Evolutionary conservation across 768 basidiomycete species (phyloP).

Genomic region (Chalciporus chontae): DNA sequence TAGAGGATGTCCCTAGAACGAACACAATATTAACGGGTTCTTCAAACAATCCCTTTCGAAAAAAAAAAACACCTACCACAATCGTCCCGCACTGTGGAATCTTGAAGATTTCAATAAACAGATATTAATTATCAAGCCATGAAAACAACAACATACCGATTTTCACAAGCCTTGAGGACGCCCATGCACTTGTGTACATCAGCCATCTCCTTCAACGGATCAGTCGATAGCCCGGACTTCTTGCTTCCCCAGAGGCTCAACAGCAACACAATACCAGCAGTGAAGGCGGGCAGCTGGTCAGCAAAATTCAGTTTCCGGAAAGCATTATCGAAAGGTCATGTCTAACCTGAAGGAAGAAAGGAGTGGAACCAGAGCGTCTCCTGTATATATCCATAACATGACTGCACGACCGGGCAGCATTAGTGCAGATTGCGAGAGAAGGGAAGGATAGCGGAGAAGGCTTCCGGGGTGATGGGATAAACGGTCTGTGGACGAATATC

Average conservation of each 20-base stretch:
- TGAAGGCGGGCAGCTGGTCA: slow-evolving; percentile 40
- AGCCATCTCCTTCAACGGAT: slow-evolving; percentile 43
- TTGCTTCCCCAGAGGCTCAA: slow-evolving; percentile 55
- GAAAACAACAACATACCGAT: slow-evolving; percentile 25
- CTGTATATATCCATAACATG: slow-evolving; percentile 64
- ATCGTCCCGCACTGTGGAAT: slow-evolving; percentile 46
- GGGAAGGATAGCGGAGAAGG: slow-evolving; percentile 46
- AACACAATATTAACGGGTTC: neutral
- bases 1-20: slow-evolving; percentile 65
- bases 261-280: slow-evolving; percentile 49
- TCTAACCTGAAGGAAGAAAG: slow-evolving; percentile 30
- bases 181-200: slow-evolving; percentile 52
- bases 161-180: slow-evolving; percentile 35
- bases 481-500: slow-evolving; percentile 76
- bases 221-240: slow-evolving; percentile 37
- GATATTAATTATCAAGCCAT: neutral
- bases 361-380: slow-evolving; percentile 27
- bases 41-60: too few relatives aligned
- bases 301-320: neutral
- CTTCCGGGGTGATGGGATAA: slow-evolving; percentile 64
- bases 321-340: neutral
- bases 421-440: slow-evolving; percentile 82
- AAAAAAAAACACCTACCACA: slow-evolving; percentile 38
- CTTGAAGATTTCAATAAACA: slow-evolving; percentile 21
- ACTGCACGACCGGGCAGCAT: slow-evolving; percentile 72